phyloP scores from a whole-genome alignment of 2,329 filamentous ascomycete species.

The Mariannaea sp. region DNA sequence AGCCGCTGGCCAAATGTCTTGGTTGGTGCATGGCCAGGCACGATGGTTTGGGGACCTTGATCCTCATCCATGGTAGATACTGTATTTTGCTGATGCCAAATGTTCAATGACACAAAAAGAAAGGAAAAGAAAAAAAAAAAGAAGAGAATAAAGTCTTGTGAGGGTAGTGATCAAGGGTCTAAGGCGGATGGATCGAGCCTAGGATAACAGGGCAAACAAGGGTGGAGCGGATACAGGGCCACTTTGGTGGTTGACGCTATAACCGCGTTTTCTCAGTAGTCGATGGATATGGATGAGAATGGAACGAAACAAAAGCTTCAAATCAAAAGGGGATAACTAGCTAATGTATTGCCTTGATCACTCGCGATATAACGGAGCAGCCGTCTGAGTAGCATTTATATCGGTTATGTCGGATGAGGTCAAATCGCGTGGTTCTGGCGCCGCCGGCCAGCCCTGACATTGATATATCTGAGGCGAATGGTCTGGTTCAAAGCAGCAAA shows the following conservation, averaged over 20 bases:
- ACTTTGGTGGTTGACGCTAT: neutral
- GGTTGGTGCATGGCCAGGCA: constrained; percentile 44
- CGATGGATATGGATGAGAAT: neutral
- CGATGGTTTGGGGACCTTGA: constrained; percentile 56
- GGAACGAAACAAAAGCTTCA: neutral
- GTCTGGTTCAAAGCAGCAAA: constrained; percentile 22
- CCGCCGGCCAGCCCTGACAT: constrained; percentile 26
- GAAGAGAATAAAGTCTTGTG: no score
- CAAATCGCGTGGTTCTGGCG: constrained; percentile 29
- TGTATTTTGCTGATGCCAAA: constrained; percentile 18
- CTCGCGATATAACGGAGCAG: constrained; percentile 14
- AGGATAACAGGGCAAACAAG: neutral
- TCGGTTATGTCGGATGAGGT: constrained; percentile 13
- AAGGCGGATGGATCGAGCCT: neutral
- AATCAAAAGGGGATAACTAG: constrained; percentile 11
- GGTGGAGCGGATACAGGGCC: constrained; percentile 2
- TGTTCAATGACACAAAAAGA: no score
- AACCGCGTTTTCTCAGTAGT: neutral
- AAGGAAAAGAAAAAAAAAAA: no score
- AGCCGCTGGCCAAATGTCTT: constrained; percentile 39
- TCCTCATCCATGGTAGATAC: constrained; percentile 64
- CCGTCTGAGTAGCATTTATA: no score
- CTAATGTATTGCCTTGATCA: constrained; percentile 20
- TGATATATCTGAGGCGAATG: constrained; percentile 27
- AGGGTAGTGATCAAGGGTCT: neutral